Base-by-base conservation (phyloP, 1,284 basidiomycete species). In the Meira miltonrushii region DNA sequence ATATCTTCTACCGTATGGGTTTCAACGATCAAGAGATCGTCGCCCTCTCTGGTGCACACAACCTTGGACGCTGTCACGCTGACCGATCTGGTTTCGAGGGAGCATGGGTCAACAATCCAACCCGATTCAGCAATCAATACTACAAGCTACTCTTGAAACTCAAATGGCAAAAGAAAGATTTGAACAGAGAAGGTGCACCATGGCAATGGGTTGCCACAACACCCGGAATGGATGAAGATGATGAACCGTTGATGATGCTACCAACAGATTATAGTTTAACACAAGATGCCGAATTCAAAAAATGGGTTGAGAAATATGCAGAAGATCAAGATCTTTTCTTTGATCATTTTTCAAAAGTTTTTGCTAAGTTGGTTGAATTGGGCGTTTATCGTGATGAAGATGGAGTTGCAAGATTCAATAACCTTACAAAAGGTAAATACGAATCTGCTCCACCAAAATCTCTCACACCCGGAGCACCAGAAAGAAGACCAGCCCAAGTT, bases 21-120 rank as follows among this genome's bases (percentile, higher is more conserved):
- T 83, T 82, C 73, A 81, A 80, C 61, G 82, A 80, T 61, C 79
- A 82, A 68, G 84, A 85, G 74, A 83, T 84, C 28, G 83, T 84
- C 11, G 83, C 83, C 1, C 79, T 84, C 4, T 81, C 79, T 13
- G 83, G 83, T 4, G 83, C 83, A 6, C 83, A 84, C 73, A 80
- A 80, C 57, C 74, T 84, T 19, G 83, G 82, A 1, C 64, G 73
- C 28, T 77, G 75, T 65, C 75, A 78, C 64, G 46, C 56, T 2
- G 63, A 78, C 53, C 61, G 70, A 23, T 72, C 68, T 43, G 75
- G 75, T 39, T 78, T 75, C 59, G 66, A 74, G 40, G 75, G 75
- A n/a, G 72, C 75, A 3, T 78, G 75, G 75, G 71, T 73, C 48
- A 65, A 67, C 62, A 65, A 66, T 55, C 75, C 72, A n/a, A 77